Conservation (phyloP, 345 rosid genomes). For the Salix arbutifolia region DNA sequence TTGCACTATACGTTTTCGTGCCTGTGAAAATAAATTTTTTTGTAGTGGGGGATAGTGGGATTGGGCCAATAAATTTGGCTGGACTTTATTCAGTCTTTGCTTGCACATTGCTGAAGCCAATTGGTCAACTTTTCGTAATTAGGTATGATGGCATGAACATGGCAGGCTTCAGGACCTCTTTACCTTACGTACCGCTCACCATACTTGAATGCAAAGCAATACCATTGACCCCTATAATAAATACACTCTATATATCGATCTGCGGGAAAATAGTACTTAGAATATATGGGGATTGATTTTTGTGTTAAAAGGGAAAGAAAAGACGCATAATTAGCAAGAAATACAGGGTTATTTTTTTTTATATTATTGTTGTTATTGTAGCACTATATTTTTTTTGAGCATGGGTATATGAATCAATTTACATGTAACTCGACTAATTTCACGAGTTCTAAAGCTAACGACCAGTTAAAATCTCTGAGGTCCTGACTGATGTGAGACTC, state of each 20-base stretch:
- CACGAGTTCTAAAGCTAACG: too few relatives aligned
- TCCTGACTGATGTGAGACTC: too few relatives aligned
- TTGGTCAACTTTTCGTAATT: background rate
- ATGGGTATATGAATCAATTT: too few relatives aligned
- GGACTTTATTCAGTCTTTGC: background rate
- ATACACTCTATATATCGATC: background rate
- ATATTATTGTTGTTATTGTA: too few relatives aligned
- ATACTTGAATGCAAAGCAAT: slow-evolving; percentile 12
- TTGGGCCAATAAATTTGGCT: slow-evolving; percentile 9
- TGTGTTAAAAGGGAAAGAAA: too few relatives aligned
- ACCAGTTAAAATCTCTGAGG: too few relatives aligned
- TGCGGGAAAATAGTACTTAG: background rate
- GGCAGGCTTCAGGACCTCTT: background rate
- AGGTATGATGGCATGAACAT: slow-evolving; percentile 4
- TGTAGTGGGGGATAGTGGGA: background rate
- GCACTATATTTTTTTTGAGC: too few relatives aligned
- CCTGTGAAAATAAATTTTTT: too few relatives aligned
- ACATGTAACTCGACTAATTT: accelerated
- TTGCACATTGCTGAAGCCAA: background rate
- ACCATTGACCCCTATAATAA: background rate
- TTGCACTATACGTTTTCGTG: background rate
- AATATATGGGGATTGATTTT: too few relatives aligned
- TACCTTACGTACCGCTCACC: slow-evolving; percentile 4
- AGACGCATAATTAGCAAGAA: too few relatives aligned
- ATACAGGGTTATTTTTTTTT: too few relatives aligned